These are phyloP conservation scores for Pisolithus albus DNA, from an alignment of 768 basidiomycete species.

Conservation along the genomic window DNA sequence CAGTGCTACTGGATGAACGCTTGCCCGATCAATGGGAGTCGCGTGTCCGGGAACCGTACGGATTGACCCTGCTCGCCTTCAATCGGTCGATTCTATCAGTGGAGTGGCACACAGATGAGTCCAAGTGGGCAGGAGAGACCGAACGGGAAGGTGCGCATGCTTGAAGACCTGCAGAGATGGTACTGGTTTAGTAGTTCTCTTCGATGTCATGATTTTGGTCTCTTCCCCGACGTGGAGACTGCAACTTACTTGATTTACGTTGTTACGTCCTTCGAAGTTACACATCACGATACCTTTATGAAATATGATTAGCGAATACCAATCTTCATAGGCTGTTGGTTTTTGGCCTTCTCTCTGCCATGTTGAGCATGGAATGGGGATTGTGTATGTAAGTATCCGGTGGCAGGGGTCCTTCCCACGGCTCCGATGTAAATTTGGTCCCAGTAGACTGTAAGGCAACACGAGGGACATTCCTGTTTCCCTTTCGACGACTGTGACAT, in stretches of 20 bases:
- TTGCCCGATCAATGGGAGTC: slow-evolving; percentile 70
- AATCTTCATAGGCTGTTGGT: not conserved
- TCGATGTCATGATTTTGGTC: not conserved
- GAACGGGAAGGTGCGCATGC: not conserved
- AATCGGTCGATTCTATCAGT: slow-evolving; percentile 28
- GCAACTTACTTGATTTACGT: too few species aligned
- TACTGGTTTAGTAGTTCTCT: not conserved
- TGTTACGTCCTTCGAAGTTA: too few species aligned
- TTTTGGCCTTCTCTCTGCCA: too few species aligned
- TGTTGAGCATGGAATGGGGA: too few species aligned
- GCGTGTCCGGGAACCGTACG: slow-evolving; percentile 41
- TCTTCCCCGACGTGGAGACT: too few species aligned
- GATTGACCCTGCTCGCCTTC: slow-evolving; percentile 53
- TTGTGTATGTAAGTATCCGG: too few species aligned
- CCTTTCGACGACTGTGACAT: slow-evolving; percentile 24
- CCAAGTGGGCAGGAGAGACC: not conserved
- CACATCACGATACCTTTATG: not conserved
- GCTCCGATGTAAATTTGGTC: not conserved
- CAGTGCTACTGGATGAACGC: slow-evolving; percentile 61
- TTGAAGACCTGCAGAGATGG: not conserved
- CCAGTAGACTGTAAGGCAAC: too few species aligned
- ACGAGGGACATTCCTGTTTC: too few species aligned
- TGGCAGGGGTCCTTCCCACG: not conserved
- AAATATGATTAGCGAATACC: not conserved
- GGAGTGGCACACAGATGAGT: slow-evolving; percentile 1